Conservation (phyloP, 345 rosid genomes). For the Bretschneidera sinensis region DNA sequence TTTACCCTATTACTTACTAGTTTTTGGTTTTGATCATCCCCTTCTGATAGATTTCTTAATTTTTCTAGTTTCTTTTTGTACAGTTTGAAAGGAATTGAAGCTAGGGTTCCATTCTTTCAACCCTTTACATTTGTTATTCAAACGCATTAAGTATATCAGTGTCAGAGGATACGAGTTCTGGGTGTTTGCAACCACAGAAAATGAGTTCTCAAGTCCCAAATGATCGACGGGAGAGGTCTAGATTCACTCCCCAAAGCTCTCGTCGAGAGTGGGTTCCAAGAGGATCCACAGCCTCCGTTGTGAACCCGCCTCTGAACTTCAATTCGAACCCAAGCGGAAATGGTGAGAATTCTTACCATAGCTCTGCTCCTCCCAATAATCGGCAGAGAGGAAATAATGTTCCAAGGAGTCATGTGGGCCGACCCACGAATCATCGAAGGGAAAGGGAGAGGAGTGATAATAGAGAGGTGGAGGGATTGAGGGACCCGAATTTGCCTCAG, state of each 20-base stretch:
- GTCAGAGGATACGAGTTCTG: conserved; percentile 11
- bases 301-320: conserved; percentile 15
- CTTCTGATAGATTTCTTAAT: not conserved
- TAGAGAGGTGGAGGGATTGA: conserved; percentile 22
- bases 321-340: conserved; percentile 18
- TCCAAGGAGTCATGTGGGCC: conserved; percentile 21
- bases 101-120: not conserved
- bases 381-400: not conserved
- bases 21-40: not conserved
- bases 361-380: conserved; percentile 12
- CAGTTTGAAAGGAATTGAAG: not conserved
- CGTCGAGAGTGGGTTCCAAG: conserved; percentile 81
- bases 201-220: conserved; percentile 60
- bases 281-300: conserved; percentile 31
- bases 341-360: conserved; percentile 12
- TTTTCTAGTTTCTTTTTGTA: not conserved
- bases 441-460: conserved; percentile 31
- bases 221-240: conserved; percentile 50
- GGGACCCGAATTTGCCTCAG: conserved; percentile 70
- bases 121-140: not conserved
- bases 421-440: conserved; percentile 37
- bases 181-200: conserved; percentile 20
- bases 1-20: no score
- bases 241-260: conserved; percentile 28
- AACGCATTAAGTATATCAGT: not conserved